A percentile compares a stretch with the other conserved stretches of the same genome.
Evolutionary conservation across 2,329 filamentous ascomycete species (phyloP).

Genomic region (Penicillium capsulatum): DNA sequence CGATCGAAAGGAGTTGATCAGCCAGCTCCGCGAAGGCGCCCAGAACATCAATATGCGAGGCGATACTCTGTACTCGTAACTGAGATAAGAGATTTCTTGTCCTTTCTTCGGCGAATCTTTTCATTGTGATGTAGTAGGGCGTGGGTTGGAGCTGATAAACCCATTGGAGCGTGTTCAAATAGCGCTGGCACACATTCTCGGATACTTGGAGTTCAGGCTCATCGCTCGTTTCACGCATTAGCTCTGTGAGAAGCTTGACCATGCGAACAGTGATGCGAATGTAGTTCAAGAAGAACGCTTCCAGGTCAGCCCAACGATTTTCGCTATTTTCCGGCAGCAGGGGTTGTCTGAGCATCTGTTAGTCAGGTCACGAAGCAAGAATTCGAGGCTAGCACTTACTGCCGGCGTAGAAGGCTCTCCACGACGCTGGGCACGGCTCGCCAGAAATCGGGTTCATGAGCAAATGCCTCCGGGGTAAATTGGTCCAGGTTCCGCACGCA

Average conservation of each 20-base stretch:
- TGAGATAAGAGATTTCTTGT: conserved; percentile 27
- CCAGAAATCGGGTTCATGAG: conserved; percentile 45
- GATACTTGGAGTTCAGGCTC: conserved; percentile 26
- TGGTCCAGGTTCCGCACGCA: conserved; percentile 34
- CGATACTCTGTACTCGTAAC: no score
- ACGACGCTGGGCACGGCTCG: conserved; percentile 40
- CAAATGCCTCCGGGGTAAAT: conserved; percentile 33
- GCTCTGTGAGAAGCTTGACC: conserved; percentile 36
- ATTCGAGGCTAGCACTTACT: conserved; percentile 23
- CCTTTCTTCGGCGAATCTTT: conserved; percentile 28
- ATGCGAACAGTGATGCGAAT: conserved; percentile 41
- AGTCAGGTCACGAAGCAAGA: not conserved
- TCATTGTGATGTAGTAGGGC: conserved; percentile 37
- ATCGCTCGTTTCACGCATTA: conserved; percentile 28
- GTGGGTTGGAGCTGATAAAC: conserved; percentile 32
- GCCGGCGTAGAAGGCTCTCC: conserved; percentile 40
- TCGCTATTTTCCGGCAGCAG: conserved; percentile 32
- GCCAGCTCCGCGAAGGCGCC: no score
- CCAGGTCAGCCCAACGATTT: conserved; percentile 31
- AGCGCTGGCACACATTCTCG: conserved; percentile 33
- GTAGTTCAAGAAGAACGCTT: conserved; percentile 42
- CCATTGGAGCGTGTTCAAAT: conserved; percentile 35
- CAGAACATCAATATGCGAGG: no score
- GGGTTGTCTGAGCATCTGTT: conserved; percentile 16
- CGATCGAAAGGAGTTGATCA: no score